These are phyloP conservation scores for Xylaria longipes DNA, from an alignment of 495 filamentous ascomycete species.

Conservation along the genomic window DNA sequence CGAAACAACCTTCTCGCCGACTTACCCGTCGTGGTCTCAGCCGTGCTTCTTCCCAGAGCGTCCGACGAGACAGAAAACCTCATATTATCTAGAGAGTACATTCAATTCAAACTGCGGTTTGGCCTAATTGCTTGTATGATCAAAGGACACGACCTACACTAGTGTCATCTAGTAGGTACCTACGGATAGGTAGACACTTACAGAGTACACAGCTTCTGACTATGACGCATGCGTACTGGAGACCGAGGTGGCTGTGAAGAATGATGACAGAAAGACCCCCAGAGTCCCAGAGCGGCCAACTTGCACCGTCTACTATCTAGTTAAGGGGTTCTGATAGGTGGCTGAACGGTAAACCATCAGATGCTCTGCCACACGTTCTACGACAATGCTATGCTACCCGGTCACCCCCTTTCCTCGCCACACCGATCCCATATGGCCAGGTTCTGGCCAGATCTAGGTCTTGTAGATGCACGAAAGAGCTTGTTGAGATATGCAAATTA, in stretches of 20 bases:
- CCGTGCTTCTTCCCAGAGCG: not conserved
- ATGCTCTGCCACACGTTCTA: conserved; percentile 13
- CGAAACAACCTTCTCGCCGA: conserved; percentile 16
- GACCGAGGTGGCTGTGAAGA: conserved; percentile 19
- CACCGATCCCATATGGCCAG: not conserved
- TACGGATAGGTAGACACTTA: not conserved
- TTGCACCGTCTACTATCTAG: not conserved
- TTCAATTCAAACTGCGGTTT: not conserved
- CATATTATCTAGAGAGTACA: not conserved
- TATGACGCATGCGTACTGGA: conserved; percentile 16
- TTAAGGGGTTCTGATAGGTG: not conserved
- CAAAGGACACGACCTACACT: not conserved
- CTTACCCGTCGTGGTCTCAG: conserved; percentile 5
- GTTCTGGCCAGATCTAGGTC: not conserved
- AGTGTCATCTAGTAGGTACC: not conserved
- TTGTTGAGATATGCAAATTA: not conserved
- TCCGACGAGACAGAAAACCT: not conserved
- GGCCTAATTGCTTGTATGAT: not conserved
- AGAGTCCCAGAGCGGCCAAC: not conserved
- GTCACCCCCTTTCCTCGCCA: conserved; percentile 6
- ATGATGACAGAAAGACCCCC: conserved; percentile 18
- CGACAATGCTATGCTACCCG: not conserved
- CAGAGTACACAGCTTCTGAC: no score
- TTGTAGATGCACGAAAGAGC: not conserved
- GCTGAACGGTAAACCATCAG: not conserved